phyloP scores from a whole-genome alignment of 2,329 filamentous ascomycete genomes.

The Neodidymelliopsis sp. region DNA sequence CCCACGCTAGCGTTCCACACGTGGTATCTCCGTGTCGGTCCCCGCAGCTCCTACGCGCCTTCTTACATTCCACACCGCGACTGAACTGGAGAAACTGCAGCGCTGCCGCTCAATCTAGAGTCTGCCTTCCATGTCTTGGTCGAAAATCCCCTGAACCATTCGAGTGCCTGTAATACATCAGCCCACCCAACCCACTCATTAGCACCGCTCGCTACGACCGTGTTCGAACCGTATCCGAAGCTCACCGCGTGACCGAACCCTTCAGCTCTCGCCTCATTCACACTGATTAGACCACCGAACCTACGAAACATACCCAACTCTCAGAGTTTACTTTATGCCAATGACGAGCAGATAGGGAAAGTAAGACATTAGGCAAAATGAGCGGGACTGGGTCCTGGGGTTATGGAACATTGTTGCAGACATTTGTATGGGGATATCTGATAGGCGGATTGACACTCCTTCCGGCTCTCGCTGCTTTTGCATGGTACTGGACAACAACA shows the following conservation, averaged over 20 bases:
- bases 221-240: constrained; percentile 18
- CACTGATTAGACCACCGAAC: neutral
- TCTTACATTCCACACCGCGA: constrained; percentile 10
- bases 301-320: neutral
- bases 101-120: neutral
- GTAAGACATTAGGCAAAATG: constrained; percentile 34
- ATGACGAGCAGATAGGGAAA: constrained; percentile 25
- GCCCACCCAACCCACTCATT: constrained; percentile 7
- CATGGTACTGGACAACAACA: constrained; percentile 31
- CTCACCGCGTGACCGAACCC: constrained; percentile 12
- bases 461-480: constrained; percentile 24
- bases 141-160: neutral
- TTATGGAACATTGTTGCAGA: constrained; percentile 33
- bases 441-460: constrained; percentile 35
- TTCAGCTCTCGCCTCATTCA: constrained; percentile 1
- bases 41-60: constrained; percentile 19
- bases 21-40: constrained; percentile 18
- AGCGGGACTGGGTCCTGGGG: constrained; percentile 31
- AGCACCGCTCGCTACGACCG: constrained; percentile 22
- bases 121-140: neutral
- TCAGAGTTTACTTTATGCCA: neutral
- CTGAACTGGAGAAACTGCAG: neutral
- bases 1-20: constrained; percentile 19
- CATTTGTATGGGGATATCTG: constrained; percentile 38
- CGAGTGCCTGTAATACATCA: constrained; percentile 6